Conservation (phyloP, 805 yeast genomes). For the Candida adriatica region DNA sequence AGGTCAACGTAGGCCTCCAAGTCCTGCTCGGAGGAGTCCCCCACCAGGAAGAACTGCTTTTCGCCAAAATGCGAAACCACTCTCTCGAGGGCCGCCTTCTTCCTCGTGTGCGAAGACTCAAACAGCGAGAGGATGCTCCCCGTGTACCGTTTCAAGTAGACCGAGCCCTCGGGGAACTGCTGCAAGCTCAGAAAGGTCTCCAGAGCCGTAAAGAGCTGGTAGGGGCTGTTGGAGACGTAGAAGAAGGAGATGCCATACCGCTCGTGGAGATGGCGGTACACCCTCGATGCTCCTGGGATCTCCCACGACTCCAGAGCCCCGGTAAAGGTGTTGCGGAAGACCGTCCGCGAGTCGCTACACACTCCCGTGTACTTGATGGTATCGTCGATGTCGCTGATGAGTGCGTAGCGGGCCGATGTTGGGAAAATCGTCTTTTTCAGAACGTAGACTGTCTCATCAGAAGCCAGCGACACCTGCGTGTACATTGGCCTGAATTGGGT, state of each 20-base stretch:
- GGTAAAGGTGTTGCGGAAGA: slow-evolving; percentile 72
- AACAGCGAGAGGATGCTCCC: slow-evolving; percentile 79
- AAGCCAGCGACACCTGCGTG: slow-evolving; percentile 42
- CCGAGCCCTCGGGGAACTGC: slow-evolving; percentile 69
- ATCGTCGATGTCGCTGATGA: slow-evolving; percentile 92
- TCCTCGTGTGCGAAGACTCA: slow-evolving; percentile 83
- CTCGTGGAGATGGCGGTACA: slow-evolving; percentile 52
- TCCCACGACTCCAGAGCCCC: slow-evolving; percentile 60
- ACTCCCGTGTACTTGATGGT: slow-evolving; percentile 90
- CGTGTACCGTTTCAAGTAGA: slow-evolving; percentile 79
- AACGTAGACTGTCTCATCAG: slow-evolving; percentile 40
- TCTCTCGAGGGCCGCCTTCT: slow-evolving; percentile 54
- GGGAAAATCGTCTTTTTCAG: slow-evolving; percentile 40
- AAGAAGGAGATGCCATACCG: slow-evolving; percentile 55
- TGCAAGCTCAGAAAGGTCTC: slow-evolving; percentile 46
- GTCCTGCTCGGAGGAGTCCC: slow-evolving; percentile 96
- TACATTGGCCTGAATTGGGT: slow-evolving; percentile 57
- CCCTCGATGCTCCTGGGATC: slow-evolving; percentile 65
- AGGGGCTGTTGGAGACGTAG: slow-evolving; percentile 94
- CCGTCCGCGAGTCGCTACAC: slow-evolving; percentile 75
- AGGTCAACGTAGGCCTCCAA: slow-evolving; percentile 81
- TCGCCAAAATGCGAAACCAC: slow-evolving; percentile 68
- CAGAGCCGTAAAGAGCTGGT: slow-evolving; percentile 57
- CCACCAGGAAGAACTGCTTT: slow-evolving; percentile 75
- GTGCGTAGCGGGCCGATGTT: slow-evolving; percentile 46